phyloP scores from a whole-genome alignment of 2,329 filamentous ascomycete species.

The Cercospora nicotianae region DNA sequence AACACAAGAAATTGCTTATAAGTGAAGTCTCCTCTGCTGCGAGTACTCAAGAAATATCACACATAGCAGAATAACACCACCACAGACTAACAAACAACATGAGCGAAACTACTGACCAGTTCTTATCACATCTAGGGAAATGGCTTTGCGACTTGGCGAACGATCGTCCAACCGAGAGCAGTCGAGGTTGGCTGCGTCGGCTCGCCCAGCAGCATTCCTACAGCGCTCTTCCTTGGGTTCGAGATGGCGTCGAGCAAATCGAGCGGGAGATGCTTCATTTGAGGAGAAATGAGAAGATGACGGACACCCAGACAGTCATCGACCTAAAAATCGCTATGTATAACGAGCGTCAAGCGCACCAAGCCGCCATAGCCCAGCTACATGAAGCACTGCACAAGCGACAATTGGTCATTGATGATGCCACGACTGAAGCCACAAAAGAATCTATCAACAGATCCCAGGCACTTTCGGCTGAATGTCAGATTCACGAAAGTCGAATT shows the following conservation, averaged over 20 bases:
- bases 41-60: neutral
- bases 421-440: neutral
- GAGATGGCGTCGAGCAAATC: neutral
- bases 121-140: neutral
- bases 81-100: neutral
- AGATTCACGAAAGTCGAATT: neutral
- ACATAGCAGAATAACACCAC: neutral
- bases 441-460: neutral
- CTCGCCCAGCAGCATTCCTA: neutral
- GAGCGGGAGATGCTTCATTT: neutral
- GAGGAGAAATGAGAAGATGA: neutral
- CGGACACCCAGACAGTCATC: neutral
- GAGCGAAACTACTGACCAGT: neutral
- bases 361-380: neutral
- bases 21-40: neutral
- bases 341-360: neutral
- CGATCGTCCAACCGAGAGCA: neutral
- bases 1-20: neutral
- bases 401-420: neutral
- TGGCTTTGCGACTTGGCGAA: neutral
- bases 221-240: neutral
- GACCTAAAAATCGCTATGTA: neutral
- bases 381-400: neutral
- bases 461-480: neutral
- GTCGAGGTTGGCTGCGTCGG: neutral